Conservation (phyloP, 352 stramenopile genomes). For the Achlya hypogyna region DNA sequence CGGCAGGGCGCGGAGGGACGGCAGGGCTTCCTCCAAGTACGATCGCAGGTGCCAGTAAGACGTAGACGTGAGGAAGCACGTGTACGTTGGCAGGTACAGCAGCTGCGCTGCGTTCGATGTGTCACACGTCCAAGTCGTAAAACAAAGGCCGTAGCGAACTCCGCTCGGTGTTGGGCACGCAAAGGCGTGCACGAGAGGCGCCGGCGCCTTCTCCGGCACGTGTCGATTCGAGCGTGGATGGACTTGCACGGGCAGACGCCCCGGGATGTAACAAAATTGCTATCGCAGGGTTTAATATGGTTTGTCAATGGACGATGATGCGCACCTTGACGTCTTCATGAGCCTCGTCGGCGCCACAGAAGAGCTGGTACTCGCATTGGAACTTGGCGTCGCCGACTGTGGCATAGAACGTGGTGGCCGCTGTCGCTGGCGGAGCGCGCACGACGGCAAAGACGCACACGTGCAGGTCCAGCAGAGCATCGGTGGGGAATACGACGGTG, state of each 20-base stretch:
- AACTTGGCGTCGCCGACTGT: not conserved
- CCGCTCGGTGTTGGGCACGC: not conserved
- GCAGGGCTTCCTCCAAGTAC: not conserved
- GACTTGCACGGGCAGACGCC: not conserved
- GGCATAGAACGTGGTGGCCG: not conserved
- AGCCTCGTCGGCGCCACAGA: not conserved
- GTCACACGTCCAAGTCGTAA: not conserved
- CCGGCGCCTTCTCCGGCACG: too few species aligned
- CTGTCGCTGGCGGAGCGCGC: not conserved
- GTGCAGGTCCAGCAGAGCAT: not conserved
- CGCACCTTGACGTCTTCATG: slow-evolving; percentile 1
- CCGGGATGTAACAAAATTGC: slow-evolving; percentile 1
- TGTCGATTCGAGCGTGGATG: not conserved
- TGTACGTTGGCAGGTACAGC: not conserved
- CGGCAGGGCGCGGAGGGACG: too few species aligned
- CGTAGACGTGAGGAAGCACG: not conserved
- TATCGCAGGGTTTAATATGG: not conserved
- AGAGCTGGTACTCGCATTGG: not conserved
- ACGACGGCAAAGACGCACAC: not conserved
- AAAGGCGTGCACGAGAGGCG: not conserved
- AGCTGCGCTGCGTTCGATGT: not conserved
- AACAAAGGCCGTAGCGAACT: not conserved
- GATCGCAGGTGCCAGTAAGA: slow-evolving; percentile 1
- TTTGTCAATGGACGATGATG: not conserved
- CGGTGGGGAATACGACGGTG: not conserved